Evolutionary conservation across 306 rosid genomes (phyloP).

Genomic region (Glycyrrhiza uralensis): DNA sequence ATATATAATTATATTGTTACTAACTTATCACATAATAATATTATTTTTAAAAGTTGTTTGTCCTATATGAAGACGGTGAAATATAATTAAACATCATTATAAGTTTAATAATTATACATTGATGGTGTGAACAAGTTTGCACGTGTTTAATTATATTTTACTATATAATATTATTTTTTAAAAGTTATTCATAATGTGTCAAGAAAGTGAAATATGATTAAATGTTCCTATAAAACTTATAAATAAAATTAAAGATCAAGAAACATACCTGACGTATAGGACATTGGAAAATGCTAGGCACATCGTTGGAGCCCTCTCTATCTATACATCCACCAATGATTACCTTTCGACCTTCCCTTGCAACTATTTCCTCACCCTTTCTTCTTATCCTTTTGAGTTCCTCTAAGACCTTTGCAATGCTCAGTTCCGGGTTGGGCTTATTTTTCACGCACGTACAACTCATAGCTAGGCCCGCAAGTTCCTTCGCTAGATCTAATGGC

Average conservation of each 20-base stretch:
- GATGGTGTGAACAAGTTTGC: too few species aligned
- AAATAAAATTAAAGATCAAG: background rate
- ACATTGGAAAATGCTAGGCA: constrained; percentile 61
- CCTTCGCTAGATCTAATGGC: constrained; percentile 59
- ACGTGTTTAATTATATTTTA: too few species aligned
- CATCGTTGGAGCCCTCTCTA: constrained; percentile 32
- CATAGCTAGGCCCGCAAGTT: constrained; percentile 42
- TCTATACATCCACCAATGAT: constrained; percentile 18
- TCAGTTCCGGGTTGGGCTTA: constrained; percentile 25
- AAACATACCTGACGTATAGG: constrained; percentile 68
- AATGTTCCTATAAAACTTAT: background rate
- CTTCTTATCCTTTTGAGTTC: constrained; percentile 58
- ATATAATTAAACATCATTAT: too few species aligned
- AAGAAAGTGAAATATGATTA: too few species aligned
- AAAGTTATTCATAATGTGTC: too few species aligned
- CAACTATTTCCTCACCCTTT: constrained; percentile 44
- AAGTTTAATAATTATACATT: too few species aligned
- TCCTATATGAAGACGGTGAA: too few species aligned
- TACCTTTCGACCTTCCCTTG: constrained; percentile 14
- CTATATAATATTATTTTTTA: too few species aligned
- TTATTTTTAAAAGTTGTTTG: too few species aligned
- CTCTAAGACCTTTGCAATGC: constrained; percentile 38
- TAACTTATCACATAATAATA: too few species aligned
- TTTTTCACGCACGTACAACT: constrained; percentile 36
- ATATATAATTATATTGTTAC: too few species aligned